Evolutionary conservation across 2,329 filamentous ascomycete species (phyloP), one percentile per base, ranked within the genome.

Genomic region (Ceratocystis lukuohia): DNA sequence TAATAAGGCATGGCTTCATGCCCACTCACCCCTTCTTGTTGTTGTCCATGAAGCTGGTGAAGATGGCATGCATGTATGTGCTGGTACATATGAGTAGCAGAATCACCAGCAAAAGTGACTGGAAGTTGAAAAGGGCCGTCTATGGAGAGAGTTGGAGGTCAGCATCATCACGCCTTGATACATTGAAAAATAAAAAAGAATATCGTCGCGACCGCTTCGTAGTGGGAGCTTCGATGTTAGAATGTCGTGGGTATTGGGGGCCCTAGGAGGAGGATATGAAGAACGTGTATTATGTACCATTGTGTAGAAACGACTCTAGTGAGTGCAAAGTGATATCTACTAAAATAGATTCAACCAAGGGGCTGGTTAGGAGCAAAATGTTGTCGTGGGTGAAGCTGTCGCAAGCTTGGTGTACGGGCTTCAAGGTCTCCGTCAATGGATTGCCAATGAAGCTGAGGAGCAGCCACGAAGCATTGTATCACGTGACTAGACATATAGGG

Each of bases 111-210:
- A 99, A 84, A 71, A 97, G 88, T 68, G 91, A 96, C 77, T 96
- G 91, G 80, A 99, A 97, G 79, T 97, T 97, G 86, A 99, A 96
- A 73, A 99, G 88, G 66, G 94, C 94, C 68, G 94, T 89, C 94
- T 96, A 73, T 25, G 65, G 44, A 48, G 22, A 17, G 57, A 15
- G 22, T 64, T 66, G 12, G 37, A n/a, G 45, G 46, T 41, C 6
- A 56, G 46, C 22, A 50, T 62, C n/a, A 48, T 33, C 5, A 44
- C 4, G 1, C 17, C 44, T 17, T 33, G 2, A 25, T 25, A 61
- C 37, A 17, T 22, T 5, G 6, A 8, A 2, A 33, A 15, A 28
- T 28, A 28, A 12, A 41, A 41, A n/a, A 45, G 15, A 66, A 46
- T 70, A 74, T 74, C 74, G 75, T 75, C 6, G 67, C 73, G 62